Base-by-base conservation (phyloP, 23 red algal species). In the Gracilaria caudata region DNA sequence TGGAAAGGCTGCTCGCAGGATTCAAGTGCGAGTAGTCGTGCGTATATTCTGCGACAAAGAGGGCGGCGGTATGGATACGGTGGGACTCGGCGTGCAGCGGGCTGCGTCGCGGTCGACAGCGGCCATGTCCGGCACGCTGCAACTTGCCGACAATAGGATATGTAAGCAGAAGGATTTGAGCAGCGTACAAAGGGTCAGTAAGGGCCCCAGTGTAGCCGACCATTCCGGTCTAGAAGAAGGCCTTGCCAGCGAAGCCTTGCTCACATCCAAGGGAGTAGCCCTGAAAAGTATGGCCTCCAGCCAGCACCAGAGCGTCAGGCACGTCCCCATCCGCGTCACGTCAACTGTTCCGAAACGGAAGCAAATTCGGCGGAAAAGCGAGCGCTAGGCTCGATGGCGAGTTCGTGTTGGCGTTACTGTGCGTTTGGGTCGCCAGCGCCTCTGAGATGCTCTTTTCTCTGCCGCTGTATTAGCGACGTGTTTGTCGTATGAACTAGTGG, bases 201-300 rank as follows among this genome's bases (percentile, higher is more conserved):
- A 99, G 89, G 4, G 97, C 83, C 83, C 95, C 92, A 19, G 93
- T 79, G 57, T 99, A 99, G 80, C 97, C 97, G 13, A 99, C 97
- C 97, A 99, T 99, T 35, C 97, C 97, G 13, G 97, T 99, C 80
- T 99, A 93, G 75, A 99, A 99, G 51, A 99, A 93, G n/a, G 93
- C 97, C 59, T 99, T 93, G 44, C 97, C 97, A 16, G 93, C 77
- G 28, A 81, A 39, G 47, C 79, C 84, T 26, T 20, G 45, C 10
- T 56, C 51, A 19, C 80, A 89, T 19, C 97, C 97, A 74, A 99
- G 94, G 36, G 80, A 89, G 60, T 74, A 90, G 34, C 97, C 97
- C 51, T 68, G 85, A 51, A 94, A 81, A 14, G 72, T 61, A 58
- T 80, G 80, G 73, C 90, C 90, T 14, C 64, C 51, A 16, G 33